Evolutionary conservation across 768 basidiomycete genomes (phyloP), one percentile per base, ranked within the genome.

Genomic region (Lactifluus rugatus): DNA sequence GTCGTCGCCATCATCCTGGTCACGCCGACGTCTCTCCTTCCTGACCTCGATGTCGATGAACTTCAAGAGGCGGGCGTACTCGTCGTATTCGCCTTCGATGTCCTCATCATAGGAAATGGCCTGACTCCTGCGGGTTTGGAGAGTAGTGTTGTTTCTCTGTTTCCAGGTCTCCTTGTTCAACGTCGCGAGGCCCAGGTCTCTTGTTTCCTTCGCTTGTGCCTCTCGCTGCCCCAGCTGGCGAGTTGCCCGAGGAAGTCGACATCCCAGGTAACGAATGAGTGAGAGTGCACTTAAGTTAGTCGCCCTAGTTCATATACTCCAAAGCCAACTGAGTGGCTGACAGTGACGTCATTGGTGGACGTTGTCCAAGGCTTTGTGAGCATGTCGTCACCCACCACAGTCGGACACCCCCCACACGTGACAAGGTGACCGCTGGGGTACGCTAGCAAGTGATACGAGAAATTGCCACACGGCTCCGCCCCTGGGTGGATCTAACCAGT

Each of bases 61-160:
- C 50, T 64, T 62, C 48, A 64, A 56, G 8, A 64, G 54, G 49
- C 57, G 62, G n/a, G 37, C 41, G 39, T 64, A 64, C 57, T 64
- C 63, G 45, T 64, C 63, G 13, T 34, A 7, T 39, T 64, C 56
- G 10, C 50, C 28, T 37, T 53, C 57, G n/a, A 56, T 54, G 19
- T 53, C 36, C 26, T 41, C 58, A 2, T 55, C 23, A 28, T 32
- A 32, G 26, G 6, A 21, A n/a, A 17, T 28, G 13, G 21, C 34
- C 45, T 11, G 28, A 26, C 21, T 48, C 41, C 36, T 50, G 47
- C 4, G 39, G 28, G 39, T 44, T 53, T 28, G 55, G 50, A 28
- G 47, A 52, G 34, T 23, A 36, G 23, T 59, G 60, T 19, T 53
- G 47, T n/a, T 50, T 57, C 42, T 63, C 62, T 42, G 47, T 49